A percentile compares a stretch with the other conserved stretches of the same genome.
phyloP scores from a whole-genome alignment of 2,329 filamentous ascomycete genomes.

The Claviceps africana region DNA sequence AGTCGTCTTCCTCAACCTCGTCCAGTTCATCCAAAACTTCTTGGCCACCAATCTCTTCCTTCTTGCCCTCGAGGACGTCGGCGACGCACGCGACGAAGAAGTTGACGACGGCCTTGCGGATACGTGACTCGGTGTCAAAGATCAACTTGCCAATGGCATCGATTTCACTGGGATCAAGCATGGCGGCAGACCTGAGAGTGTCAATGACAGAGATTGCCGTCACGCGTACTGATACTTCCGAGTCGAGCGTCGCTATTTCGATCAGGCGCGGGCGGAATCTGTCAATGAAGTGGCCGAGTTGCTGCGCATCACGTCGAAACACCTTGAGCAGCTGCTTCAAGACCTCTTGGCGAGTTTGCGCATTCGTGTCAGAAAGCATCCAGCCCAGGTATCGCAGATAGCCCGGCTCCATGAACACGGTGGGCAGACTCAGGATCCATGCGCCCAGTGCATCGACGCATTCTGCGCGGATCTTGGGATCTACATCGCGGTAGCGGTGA shows the following conservation, averaged over 20 bases:
- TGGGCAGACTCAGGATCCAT: constrained; percentile 78
- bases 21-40: constrained; percentile 66
- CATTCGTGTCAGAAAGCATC: constrained; percentile 74
- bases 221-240: constrained; percentile 67
- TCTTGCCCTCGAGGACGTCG: constrained; percentile 62
- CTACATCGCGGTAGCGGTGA: constrained; percentile 88
- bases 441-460: constrained; percentile 75
- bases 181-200: constrained; percentile 64
- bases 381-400: constrained; percentile 91
- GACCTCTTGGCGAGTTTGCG: constrained; percentile 68
- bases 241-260: constrained; percentile 81
- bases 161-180: constrained; percentile 83
- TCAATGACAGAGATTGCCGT: constrained; percentile 72
- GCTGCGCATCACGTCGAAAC: constrained; percentile 67
- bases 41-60: constrained; percentile 73
- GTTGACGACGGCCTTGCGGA: constrained; percentile 75
- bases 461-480: constrained; percentile 75
- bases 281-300: constrained; percentile 85
- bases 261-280: constrained; percentile 75
- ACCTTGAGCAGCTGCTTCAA: constrained; percentile 69
- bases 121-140: constrained; percentile 71
- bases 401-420: constrained; percentile 77
- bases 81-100: constrained; percentile 86
- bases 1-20: constrained; percentile 59
- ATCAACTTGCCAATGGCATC: constrained; percentile 77